Percentiles rank a stretch among this genome's conserved stretches.
These are phyloP conservation scores for Triticum dicoccoides DNA, from an alignment of 176 grass and related monocot genomes.

Conservation along the genomic window DNA sequence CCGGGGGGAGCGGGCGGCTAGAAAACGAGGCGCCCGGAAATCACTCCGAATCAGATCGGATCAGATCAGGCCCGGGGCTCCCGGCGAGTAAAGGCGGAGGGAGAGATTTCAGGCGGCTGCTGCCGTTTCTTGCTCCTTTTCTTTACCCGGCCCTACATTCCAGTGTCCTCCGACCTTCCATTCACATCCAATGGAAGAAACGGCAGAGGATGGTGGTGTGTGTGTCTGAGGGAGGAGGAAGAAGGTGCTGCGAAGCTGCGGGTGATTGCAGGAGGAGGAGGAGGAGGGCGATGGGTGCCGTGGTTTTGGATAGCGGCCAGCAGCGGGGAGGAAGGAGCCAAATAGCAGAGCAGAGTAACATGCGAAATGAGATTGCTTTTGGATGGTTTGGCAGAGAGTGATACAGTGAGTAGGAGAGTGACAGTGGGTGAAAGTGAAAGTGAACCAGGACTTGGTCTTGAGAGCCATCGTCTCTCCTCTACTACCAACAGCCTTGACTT, in stretches of 20 bases:
- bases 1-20: no score
- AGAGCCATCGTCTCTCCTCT: no score
- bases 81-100: not conserved
- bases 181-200: not conserved
- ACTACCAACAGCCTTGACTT: no score
- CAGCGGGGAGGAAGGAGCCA: not conserved
- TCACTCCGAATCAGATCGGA: no score
- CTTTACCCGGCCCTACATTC: constrained; percentile 39
- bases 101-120: not conserved
- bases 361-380: not conserved
- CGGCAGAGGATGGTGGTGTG: not conserved
- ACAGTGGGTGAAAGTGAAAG: no score
- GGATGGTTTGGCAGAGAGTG: not conserved
- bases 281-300: not conserved
- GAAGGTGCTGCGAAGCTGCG: not conserved
- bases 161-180: not conserved
- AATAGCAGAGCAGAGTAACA: not conserved
- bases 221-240: not conserved
- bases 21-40: no score
- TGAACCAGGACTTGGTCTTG: no score
- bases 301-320: not conserved
- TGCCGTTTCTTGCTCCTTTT: not conserved
- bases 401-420: no score
- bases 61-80: no score
- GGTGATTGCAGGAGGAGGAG: not conserved